Evolutionary conservation across 1,284 basidiomycete genomes (phyloP), one percentile per base, ranked within the genome.

Genomic region (Cystobasidium pallidum): DNA sequence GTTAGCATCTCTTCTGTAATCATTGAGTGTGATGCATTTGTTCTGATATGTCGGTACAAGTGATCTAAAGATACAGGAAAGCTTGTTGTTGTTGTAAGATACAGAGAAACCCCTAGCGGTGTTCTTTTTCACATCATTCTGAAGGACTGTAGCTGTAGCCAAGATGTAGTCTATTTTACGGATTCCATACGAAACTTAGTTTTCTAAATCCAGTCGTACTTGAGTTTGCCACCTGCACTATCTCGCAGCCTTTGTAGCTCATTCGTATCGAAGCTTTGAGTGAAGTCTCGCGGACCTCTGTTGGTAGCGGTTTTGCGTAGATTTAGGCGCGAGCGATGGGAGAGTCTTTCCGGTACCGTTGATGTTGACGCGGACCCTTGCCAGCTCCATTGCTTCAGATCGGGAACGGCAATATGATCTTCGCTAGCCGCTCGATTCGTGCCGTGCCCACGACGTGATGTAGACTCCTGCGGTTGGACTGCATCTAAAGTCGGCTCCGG

Each of bases 181-280:
- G 34, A 34, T 24, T 11, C 47, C 17, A 2, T 13, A n/a, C 28
- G 34, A 17, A 10, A 30, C 8, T 21, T n/a, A n/a, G n/a, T n/a
- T n/a, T 2, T n/a, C 55, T 57, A 71, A 17, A 71, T 55, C 68
- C 68, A 71, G 7, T 57, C 61, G 32, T 71, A 71, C 34, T n/a
- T 39, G 2, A 49, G 45, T 30, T 41, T 54, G 28, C 28, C 30
- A 13, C 30, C 45, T 17, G 43, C 68, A 55, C 59, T 63, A 47
- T 63, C 52, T 26, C 61, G 26, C 54, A 71, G 26, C 36, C 49
- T 36, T 34, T 43, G 43, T 13, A 71, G 43, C 47, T 47, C 59
- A 32, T 71, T 45, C 17, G 59, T 58, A 36, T 71, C 68, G 52
- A 54, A 64, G 34, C 68, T 71, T 13, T 64, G 68, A 15, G 68